Evolutionary conservation across 164 flowering plant species (phyloP).

Genomic region (Chloranthus sessilifolius): DNA sequence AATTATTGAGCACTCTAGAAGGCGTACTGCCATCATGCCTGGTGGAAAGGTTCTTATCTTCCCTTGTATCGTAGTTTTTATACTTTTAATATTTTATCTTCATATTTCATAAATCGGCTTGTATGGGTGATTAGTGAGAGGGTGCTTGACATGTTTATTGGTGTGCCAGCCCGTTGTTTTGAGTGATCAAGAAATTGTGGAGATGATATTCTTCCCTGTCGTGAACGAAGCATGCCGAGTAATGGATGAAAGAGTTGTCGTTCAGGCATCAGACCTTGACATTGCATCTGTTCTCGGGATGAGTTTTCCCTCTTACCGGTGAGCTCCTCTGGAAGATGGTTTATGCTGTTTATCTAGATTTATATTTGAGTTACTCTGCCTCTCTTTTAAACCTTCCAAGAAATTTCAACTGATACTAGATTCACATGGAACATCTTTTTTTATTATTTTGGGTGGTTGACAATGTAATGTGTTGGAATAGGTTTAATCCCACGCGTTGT

Average conservation of each 20-base stretch:
- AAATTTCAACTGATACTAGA: no score
- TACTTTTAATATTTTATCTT: no score
- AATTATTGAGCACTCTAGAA: constrained; percentile 63
- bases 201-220: constrained; percentile 85
- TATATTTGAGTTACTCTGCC: no score
- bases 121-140: background rate
- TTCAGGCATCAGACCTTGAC: constrained; percentile 88
- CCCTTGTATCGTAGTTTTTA: constrained; percentile 6
- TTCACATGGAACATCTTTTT: no score
- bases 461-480: no score
- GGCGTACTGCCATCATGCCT: constrained; percentile 58
- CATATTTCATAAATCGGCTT: background rate
- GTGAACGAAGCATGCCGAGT: constrained; percentile 93
- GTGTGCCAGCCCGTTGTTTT: constrained; percentile 58
- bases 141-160: background rate
- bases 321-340: no score
- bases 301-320: constrained; percentile 93
- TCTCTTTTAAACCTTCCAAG: no score
- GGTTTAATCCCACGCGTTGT: no score
- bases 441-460: no score
- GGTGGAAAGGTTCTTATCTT: constrained; percentile 62
- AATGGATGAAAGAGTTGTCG: constrained; percentile 67
- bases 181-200: constrained; percentile 73
- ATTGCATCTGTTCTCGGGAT: constrained; percentile 82
- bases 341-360: no score